Evolutionary conservation across 495 filamentous ascomycete genomes (phyloP), one percentile per base, ranked within the genome.

Genomic region (Aspergillus indologenus): DNA sequence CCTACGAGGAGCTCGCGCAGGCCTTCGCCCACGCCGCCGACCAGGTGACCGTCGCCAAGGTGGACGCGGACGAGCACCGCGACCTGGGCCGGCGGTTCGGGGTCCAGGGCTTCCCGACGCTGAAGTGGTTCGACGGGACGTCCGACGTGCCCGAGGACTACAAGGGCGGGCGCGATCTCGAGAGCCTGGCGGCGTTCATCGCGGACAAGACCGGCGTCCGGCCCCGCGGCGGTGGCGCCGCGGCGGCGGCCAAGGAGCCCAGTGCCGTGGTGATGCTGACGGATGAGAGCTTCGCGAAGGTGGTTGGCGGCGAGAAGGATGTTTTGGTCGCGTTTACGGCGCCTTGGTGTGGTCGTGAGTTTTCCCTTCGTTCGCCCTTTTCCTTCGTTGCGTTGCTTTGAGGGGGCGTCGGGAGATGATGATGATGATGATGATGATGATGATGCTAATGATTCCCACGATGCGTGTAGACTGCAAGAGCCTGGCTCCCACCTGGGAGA

Each of bases 101-200:
- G 18, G 82, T 98, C 51, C 87, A 93, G 75, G 94, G 94, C 11
- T 98, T 98, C 80, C 94, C 94, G 17, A 98, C 94, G 0, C 75
- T 98, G 62, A 98, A 98, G 73, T 98, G 87, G 85, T 98, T 98
- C 70, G 93, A 98, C 76, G 94, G 94, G 57, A 96, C 95, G 84
- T 92, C 89, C 63, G 88, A 93, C 61, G 88, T 80, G 69, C 92
- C 94, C 0, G 82, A 81, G 63, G 90, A 96, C 60, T 98, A 97
- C 76, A 87, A 85, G 51, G 87, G 90, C 58, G 90, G 90, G 12
- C 81, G 94, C 57, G 94, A 98, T 77, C 69, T 98, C 19, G 94
- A 98, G 67, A 90, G 87, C 67, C 77, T 98, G 72, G 78, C 81
- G 31, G 75, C 78, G 26, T 98, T 94, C 75, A 85, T 98, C 52